Evolutionary conservation across 1,284 basidiomycete species (phyloP).

Genomic region (Mycosarcoma maydis): DNA sequence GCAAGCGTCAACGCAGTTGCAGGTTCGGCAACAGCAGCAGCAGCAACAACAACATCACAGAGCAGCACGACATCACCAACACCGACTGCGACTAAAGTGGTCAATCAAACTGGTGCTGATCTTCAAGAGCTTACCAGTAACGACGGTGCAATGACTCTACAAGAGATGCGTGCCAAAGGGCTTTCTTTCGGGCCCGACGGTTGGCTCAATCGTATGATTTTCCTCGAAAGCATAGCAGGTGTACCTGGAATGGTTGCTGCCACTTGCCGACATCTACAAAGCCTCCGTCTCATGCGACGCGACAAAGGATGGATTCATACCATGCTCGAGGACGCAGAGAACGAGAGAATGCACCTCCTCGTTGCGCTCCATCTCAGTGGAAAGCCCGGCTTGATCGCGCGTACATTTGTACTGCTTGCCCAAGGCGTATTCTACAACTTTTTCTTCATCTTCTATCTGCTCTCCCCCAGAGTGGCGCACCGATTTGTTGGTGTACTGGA

Average conservation of each 20-base stretch:
- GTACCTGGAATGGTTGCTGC: slow-evolving; percentile 88
- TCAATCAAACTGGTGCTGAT: slow-evolving; percentile 25
- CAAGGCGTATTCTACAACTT: slow-evolving; percentile 71
- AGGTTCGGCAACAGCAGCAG: not conserved
- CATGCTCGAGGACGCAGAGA: slow-evolving; percentile 59
- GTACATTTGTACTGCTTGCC: slow-evolving; percentile 69
- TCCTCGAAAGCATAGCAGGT: slow-evolving; percentile 77
- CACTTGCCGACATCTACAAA: slow-evolving; percentile 76
- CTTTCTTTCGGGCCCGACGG: slow-evolving; percentile 56
- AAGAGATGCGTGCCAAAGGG: slow-evolving; percentile 52
- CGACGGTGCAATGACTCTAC: slow-evolving; percentile 43
- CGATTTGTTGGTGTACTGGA: slow-evolving; percentile 95
- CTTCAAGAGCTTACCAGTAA: not conserved
- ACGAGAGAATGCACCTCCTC: slow-evolving; percentile 60
- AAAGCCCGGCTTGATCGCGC: slow-evolving; percentile 42
- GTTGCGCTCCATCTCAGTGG: slow-evolving; percentile 23
- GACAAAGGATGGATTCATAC: slow-evolving; percentile 61
- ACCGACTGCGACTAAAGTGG: not conserved
- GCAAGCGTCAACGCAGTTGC: too few species aligned
- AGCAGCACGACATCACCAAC: not conserved
- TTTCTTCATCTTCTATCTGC: slow-evolving; percentile 75
- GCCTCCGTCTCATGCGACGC: slow-evolving; percentile 45
- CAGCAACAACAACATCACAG: not conserved
- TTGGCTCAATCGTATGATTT: slow-evolving; percentile 57
- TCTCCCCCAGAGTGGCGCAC: slow-evolving; percentile 85